Evolutionary conservation across 2,329 filamentous ascomycete genomes (phyloP), one percentile per base, ranked within the genome.

Genomic region (Chrysosporium keratinophilum): DNA sequence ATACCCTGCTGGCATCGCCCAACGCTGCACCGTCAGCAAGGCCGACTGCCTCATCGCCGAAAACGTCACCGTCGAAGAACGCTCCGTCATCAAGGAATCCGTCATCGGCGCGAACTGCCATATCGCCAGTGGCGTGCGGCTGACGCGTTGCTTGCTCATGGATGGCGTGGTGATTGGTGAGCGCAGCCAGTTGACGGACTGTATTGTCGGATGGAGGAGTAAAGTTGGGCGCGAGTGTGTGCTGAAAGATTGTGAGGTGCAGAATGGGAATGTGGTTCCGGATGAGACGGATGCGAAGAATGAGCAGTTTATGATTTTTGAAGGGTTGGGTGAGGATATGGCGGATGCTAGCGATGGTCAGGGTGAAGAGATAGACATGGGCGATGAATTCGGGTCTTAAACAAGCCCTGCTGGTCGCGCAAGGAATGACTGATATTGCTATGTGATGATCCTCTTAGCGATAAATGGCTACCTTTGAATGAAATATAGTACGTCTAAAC

Each of bases 81-180:
- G 91, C 67, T 84, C 82, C 20, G 85, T 89, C n/a, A 86, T 98
- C 71, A 96, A 95, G 69, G 88, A 95, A 69, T 85, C 78, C 37
- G 88, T 96, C 31, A 81, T 98, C 40, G 93, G 93, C 2, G 82
- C 87, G 3, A 88, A 88, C 62, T 95, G 88, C 67, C 84, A 87
- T 62, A 91, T 98, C 59, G 83, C 84, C 58, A 83, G 85, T 61
- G 88, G 89, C n/a, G 88, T 86, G 31, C 87, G 90, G 60, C 72
- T 98, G 43, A 83, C 82, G n/a, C 81, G 90, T 59, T 97, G 91
- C 69, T 71, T 97, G 46, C 73, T 97, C 17, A 96, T 97, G 88
- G 91, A 97, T 57, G 88, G 88, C 2, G 90, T 87, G 0, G 83
- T 87, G 6, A 78, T 98, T 11, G 90, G 88, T 12, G 86, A 88